These are phyloP conservation scores for Coprinopsis cinerea DNA, from an alignment of 768 basidiomycete genomes.

Conservation along the genomic window DNA sequence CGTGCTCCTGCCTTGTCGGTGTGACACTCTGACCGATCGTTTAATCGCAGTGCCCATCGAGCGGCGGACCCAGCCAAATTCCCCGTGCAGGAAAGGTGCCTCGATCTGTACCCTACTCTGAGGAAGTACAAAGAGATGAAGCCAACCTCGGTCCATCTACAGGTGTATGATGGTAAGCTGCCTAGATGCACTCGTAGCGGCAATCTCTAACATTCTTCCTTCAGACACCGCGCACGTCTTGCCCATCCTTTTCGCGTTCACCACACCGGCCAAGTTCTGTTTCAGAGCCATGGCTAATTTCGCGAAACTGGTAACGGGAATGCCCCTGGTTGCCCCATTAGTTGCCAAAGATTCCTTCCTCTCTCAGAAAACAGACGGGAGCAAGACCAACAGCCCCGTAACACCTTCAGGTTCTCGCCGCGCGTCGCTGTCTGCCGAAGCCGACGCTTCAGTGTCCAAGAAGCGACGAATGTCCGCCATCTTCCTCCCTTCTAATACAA, in stretches of 20 bases:
- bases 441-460: background rate
- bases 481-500: background rate
- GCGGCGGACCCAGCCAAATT: slow-evolving; percentile 80
- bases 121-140: slow-evolving; percentile 45
- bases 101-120: slow-evolving; percentile 51
- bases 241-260: slow-evolving; percentile 70
- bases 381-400: slow-evolving; percentile 3
- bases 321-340: slow-evolving; percentile 18
- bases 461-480: background rate
- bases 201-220: slow-evolving; percentile 12
- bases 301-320: slow-evolving; percentile 57
- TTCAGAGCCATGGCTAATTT: slow-evolving; percentile 74
- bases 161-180: slow-evolving; percentile 86
- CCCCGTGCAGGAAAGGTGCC: slow-evolving; percentile 38
- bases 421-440: background rate
- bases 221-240: slow-evolving; percentile 68
- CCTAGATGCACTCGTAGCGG: slow-evolving; percentile 6
- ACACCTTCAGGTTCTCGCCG: background rate
- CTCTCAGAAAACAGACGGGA: background rate
- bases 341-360: background rate
- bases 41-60: slow-evolving; percentile 67
- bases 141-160: slow-evolving; percentile 82
- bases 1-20: slow-evolving; percentile 19
- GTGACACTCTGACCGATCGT: background rate
- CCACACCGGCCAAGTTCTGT: slow-evolving; percentile 74